These are phyloP conservation scores for Trebouxia sp. DNA, from an alignment of 139 green algal species.

Conservation along the genomic window DNA sequence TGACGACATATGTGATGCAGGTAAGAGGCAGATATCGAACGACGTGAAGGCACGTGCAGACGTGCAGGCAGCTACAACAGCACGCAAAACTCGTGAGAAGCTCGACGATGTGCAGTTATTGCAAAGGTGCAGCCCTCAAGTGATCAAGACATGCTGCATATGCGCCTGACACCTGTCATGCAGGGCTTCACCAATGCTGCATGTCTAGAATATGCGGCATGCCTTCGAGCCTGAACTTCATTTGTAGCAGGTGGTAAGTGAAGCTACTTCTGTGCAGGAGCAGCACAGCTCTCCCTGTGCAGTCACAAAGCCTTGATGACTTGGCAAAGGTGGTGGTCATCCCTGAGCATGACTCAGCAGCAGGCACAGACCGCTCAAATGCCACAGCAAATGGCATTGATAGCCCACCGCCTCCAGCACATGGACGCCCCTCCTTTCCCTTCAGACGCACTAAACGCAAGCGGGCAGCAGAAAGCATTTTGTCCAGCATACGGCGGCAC, in stretches of 20 bases:
- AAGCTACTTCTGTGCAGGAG: too few species aligned
- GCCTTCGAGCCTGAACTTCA: too few species aligned
- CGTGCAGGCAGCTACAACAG: neutral
- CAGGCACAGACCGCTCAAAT: neutral
- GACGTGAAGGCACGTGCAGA: neutral
- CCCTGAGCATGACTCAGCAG: neutral
- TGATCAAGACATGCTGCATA: too few species aligned
- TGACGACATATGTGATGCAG: neutral
- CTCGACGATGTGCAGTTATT: constrained; percentile 14
- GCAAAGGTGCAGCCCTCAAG: too few species aligned
- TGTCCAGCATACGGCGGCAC: constrained; percentile 17
- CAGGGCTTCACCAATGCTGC: too few species aligned
- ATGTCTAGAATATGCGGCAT: too few species aligned
- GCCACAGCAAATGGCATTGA: neutral
- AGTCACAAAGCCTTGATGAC: neutral
- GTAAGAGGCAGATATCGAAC: neutral
- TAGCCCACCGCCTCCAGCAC: too few species aligned
- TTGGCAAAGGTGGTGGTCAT: constrained; percentile 3
- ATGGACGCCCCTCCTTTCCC: neutral
- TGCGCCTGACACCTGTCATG: too few species aligned
- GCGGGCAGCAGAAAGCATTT: constrained; percentile 19
- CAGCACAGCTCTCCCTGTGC: neutral
- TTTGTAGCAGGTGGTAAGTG: too few species aligned
- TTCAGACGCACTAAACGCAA: constrained; percentile 1
- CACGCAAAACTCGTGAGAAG: neutral